Evolutionary conservation across 1,284 basidiomycete genomes (phyloP).

Genomic region (Lentinus polychrous): DNA sequence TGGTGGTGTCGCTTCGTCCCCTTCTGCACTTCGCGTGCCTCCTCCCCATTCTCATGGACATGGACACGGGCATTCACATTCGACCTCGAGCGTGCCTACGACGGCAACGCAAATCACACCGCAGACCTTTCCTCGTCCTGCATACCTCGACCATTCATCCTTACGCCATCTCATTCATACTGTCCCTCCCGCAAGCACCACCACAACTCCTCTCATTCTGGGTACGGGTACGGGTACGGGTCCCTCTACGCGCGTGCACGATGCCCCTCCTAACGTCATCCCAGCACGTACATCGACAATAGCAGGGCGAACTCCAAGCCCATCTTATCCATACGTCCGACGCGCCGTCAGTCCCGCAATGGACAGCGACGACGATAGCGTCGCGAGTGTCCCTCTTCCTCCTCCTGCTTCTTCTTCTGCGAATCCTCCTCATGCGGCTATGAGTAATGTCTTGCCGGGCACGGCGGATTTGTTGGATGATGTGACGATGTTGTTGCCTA

Average conservation of each 20-base stretch:
- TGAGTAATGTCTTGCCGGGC: conserved; percentile 23
- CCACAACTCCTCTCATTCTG: conserved; percentile 32
- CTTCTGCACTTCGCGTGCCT: no score
- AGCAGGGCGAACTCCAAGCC: conserved; percentile 14
- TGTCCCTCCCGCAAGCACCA: conserved; percentile 36
- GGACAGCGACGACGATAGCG: conserved; percentile 59
- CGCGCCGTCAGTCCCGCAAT: conserved; percentile 24
- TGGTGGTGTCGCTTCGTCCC: conserved; percentile 30
- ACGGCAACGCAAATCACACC: conserved; percentile 14
- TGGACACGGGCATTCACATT: no score
- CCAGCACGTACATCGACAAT: conserved; percentile 2
- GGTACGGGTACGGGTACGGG: conserved; percentile 4
- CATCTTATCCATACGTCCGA: conserved; percentile 24
- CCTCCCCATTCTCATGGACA: no score
- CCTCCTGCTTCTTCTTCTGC: conserved; percentile 26
- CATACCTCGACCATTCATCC: conserved; percentile 70
- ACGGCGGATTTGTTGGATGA: conserved; percentile 21
- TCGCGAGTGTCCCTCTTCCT: conserved; percentile 36
- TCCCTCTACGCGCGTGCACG: conserved; percentile 3
- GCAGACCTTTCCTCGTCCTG: conserved; percentile 52
- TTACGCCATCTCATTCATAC: conserved; percentile 62
- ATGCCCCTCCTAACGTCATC: conserved; percentile 7
- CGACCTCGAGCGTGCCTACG: conserved; percentile 18
- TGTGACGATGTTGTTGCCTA: conserved; percentile 58
- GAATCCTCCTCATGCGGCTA: no score